These are phyloP conservation scores for Triangularia verruculosa DNA, from an alignment of 2,329 filamentous ascomycete species.

Conservation along the genomic window DNA sequence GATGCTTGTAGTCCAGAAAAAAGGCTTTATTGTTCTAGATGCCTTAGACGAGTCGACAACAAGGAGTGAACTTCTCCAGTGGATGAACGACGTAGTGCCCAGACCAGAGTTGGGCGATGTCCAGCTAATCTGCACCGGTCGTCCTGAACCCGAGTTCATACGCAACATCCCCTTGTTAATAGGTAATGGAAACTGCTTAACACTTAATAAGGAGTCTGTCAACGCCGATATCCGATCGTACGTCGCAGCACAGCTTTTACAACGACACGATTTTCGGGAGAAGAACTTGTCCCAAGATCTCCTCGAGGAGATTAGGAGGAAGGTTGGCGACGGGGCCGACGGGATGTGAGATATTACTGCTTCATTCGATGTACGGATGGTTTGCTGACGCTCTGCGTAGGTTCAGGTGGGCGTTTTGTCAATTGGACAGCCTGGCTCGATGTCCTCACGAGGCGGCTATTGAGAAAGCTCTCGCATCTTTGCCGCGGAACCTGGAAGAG, in stretches of 20 bases:
- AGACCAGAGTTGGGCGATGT: neutral
- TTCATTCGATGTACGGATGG: neutral
- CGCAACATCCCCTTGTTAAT: neutral
- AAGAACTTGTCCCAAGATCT: neutral
- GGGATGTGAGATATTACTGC: conserved; percentile 5
- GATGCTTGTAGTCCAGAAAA: too few species aligned
- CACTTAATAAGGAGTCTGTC: neutral
- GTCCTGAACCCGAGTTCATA: neutral
- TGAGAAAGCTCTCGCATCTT: neutral
- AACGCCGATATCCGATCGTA: neutral
- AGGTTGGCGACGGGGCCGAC: conserved; percentile 6
- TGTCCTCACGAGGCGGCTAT: neutral
- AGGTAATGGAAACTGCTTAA: neutral
- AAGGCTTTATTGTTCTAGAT: neutral
- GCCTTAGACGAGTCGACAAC: neutral
- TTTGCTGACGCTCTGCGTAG: neutral
- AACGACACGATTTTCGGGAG: neutral
- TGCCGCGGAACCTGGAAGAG: neutral
- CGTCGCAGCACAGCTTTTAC: neutral
- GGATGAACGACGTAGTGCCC: neutral
- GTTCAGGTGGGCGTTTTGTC: conserved; percentile 4
- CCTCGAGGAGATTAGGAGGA: neutral
- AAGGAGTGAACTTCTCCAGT: neutral
- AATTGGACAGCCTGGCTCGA: conserved; percentile 1
- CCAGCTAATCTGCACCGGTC: neutral